phyloP scores from a whole-genome alignment of 179 eudicot species.

The Vitellaria paradoxa region DNA sequence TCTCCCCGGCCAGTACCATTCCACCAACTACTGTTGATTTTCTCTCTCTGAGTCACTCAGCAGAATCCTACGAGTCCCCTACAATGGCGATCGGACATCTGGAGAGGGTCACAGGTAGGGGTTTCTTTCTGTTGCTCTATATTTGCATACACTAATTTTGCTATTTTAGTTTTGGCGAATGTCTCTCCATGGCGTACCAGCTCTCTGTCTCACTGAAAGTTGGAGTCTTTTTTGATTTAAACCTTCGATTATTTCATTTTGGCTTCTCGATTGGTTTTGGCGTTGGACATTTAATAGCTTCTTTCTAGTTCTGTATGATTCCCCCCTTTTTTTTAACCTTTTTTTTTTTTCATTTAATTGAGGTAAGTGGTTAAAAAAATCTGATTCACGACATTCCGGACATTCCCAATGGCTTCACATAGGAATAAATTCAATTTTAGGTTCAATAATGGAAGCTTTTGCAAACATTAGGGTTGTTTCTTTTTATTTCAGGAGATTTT shows the following conservation, averaged over 20 bases:
- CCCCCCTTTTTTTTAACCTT: background rate
- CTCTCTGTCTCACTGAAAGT: background rate
- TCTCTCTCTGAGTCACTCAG: too few species aligned
- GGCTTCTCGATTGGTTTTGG: background rate
- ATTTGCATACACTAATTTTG: background rate
- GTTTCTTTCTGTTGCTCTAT: background rate
- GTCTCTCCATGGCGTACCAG: conserved; percentile 1
- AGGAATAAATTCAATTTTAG: background rate
- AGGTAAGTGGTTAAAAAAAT: background rate
- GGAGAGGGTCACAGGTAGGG: background rate
- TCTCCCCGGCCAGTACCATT: background rate
- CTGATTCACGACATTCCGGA: too few species aligned
- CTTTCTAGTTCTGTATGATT: background rate
- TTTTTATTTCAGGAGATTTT: too few species aligned
- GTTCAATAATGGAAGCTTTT: too few species aligned
- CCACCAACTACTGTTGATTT: background rate
- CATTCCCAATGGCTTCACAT: too few species aligned
- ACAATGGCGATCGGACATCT: conserved; percentile 8
- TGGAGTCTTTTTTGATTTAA: background rate
- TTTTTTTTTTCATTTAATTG: background rate
- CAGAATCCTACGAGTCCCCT: background rate
- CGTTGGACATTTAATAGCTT: background rate
- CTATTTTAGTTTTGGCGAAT: background rate
- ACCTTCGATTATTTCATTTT: conserved; percentile 2
- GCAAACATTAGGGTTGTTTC: too few species aligned